Evolutionary conservation across 495 filamentous ascomycete genomes (phyloP).

Genomic region (Penicillium atrosanguineum): DNA sequence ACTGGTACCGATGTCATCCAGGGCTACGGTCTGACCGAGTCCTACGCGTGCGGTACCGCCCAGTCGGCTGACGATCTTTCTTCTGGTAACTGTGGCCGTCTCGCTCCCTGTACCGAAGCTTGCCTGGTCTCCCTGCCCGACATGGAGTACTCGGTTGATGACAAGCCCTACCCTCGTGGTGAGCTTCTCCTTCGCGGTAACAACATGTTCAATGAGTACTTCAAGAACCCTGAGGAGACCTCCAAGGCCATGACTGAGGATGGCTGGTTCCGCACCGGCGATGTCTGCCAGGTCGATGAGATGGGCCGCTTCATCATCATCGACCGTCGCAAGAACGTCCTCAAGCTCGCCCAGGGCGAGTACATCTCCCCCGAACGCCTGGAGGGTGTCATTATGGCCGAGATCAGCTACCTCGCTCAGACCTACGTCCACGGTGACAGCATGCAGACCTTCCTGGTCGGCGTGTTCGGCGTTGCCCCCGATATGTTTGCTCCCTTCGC

Average conservation of each 20-base stretch:
- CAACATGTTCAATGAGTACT: slow-evolving; percentile 79
- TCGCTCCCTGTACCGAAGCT: slow-evolving; percentile 64
- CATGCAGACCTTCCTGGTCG: slow-evolving; percentile 78
- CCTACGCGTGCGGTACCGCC: slow-evolving; percentile 74
- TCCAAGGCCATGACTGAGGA: slow-evolving; percentile 76
- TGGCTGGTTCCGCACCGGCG: slow-evolving; percentile 96
- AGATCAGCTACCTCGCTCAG: slow-evolving; percentile 69
- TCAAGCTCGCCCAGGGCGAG: slow-evolving; percentile 97
- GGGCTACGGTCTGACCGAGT: slow-evolving; percentile 93
- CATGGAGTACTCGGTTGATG: slow-evolving; percentile 88
- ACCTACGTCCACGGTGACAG: slow-evolving; percentile 92
- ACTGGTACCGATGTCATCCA: slow-evolving; percentile 79
- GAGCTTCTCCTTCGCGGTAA: slow-evolving; percentile 83
- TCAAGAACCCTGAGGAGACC: slow-evolving; percentile 84
- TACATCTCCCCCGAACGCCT: slow-evolving; percentile 97
- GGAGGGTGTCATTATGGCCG: slow-evolving; percentile 88
- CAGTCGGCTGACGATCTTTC: slow-evolving; percentile 70
- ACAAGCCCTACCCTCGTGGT: slow-evolving; percentile 90
- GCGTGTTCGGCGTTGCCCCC: slow-evolving; percentile 81
- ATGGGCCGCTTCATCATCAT: slow-evolving; percentile 88
- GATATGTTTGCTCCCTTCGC: slow-evolving; percentile 77
- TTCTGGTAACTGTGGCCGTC: slow-evolving; percentile 77
- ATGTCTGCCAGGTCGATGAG: slow-evolving; percentile 80
- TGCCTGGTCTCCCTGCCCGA: slow-evolving; percentile 88
- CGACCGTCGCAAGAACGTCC: slow-evolving; percentile 96